These are phyloP conservation scores for Candida namnaoensis DNA, from an alignment of 805 yeast genomes.

Conservation along the genomic window DNA sequence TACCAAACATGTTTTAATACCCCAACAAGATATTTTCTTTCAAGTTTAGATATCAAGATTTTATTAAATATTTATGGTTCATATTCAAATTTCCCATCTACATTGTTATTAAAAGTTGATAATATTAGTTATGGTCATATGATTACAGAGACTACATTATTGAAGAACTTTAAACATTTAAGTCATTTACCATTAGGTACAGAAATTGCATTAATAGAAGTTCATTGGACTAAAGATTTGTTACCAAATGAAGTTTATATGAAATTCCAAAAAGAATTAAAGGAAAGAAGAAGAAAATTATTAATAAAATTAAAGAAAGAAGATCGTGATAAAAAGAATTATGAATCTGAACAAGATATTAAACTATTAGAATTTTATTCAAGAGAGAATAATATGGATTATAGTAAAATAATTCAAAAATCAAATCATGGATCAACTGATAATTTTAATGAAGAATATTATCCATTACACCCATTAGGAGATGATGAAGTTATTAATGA, in stretches of 20 bases:
- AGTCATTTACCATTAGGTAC: conserved; percentile 83
- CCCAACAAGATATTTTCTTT: conserved; percentile 55
- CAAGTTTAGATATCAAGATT: conserved; percentile 75
- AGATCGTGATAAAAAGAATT: conserved; percentile 48
- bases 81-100: conserved; percentile 62
- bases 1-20: conserved; percentile 74
- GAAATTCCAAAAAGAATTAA: conserved; percentile 44
- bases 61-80: conserved; percentile 51
- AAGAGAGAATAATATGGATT: conserved; percentile 37
- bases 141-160: conserved; percentile 45
- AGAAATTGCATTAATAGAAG: conserved; percentile 72
- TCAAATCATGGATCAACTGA: conserved; percentile 21
- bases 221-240: conserved; percentile 60
- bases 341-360: conserved; percentile 49
- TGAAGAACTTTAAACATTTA: conserved; percentile 61
- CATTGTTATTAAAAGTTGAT: conserved; percentile 54
- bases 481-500: conserved; percentile 7
- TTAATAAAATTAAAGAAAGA: conserved; percentile 44
- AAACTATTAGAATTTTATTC: conserved; percentile 47
- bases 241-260: conserved; percentile 35
- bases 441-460: conserved; percentile 23
- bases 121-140: conserved; percentile 60
- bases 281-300: conserved; percentile 44
- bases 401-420: conserved; percentile 1
- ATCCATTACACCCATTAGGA: conserved; percentile 24